Conservation (phyloP, 2,329 filamentous ascomycete genomes). For the Capronia epimyces region DNA sequence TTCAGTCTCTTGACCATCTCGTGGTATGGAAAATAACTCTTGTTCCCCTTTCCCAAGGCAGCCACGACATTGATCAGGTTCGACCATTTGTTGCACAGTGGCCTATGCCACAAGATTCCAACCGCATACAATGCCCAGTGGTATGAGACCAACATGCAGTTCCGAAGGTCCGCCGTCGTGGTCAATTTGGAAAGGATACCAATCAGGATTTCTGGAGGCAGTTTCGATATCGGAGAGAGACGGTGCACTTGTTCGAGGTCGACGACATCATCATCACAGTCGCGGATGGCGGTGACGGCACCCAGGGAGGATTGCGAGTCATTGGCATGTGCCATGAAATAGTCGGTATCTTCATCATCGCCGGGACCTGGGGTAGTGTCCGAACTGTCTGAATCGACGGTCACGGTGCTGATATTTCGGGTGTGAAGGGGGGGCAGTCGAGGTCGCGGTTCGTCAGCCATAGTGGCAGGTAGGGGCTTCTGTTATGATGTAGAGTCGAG, state of each 20-base stretch:
- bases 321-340: slow-evolving; percentile 74
- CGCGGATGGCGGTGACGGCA: slow-evolving; percentile 64
- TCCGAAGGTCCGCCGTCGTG: slow-evolving; percentile 68
- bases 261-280: slow-evolving; percentile 55
- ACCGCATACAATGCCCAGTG: slow-evolving; percentile 90
- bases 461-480: slow-evolving; percentile 18
- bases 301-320: slow-evolving; percentile 91
- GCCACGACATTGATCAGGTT: slow-evolving; percentile 75
- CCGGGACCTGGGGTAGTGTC: slow-evolving; percentile 48
- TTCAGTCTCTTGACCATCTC: slow-evolving; percentile 91
- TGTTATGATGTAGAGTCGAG: not conserved
- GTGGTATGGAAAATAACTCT: slow-evolving; percentile 75
- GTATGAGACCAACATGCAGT: slow-evolving; percentile 90
- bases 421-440: slow-evolving; percentile 25
- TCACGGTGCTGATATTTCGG: slow-evolving; percentile 26
- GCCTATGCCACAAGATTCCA: slow-evolving; percentile 89
- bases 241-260: slow-evolving; percentile 55
- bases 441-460: slow-evolving; percentile 24
- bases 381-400: slow-evolving; percentile 29
- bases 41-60: slow-evolving; percentile 60
- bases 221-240: slow-evolving; percentile 70
- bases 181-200: slow-evolving; percentile 81
- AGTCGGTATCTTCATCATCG: slow-evolving; percentile 86
- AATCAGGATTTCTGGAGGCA: slow-evolving; percentile 93
- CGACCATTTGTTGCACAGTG: slow-evolving; percentile 79